Conservation (phyloP, 345 rosid genomes). For the Eucalyptus sideroxylon region DNA sequence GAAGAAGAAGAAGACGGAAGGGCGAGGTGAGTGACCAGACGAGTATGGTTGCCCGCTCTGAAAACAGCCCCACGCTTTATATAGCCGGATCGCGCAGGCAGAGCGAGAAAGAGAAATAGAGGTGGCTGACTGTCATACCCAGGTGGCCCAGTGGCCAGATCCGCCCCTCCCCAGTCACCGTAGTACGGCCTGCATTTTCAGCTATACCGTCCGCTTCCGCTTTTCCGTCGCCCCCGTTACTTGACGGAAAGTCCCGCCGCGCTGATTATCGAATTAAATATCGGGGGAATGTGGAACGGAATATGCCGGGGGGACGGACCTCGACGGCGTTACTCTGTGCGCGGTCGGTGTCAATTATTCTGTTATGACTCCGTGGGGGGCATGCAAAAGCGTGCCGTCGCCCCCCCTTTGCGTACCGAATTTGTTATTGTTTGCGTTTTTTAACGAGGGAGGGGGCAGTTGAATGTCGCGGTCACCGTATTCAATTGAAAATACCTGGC, state of each 20-base stretch:
- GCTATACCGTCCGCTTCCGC: neutral
- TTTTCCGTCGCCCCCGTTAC: neutral
- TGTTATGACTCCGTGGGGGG: neutral
- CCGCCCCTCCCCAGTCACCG: neutral
- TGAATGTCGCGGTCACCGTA: neutral
- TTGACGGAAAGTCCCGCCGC: neutral
- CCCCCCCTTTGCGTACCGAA: neutral
- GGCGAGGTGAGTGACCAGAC: no score
- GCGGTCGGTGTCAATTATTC: neutral
- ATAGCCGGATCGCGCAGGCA: neutral
- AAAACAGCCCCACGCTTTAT: neutral
- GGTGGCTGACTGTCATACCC: neutral
- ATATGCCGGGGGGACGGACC: neutral
- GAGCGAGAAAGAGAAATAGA: neutral
- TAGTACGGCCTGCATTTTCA: neutral
- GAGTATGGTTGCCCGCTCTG: neutral
- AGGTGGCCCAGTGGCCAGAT: neutral
- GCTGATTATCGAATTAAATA: neutral
- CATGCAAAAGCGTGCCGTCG: neutral
- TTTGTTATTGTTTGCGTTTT: neutral
- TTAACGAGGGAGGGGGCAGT: neutral
- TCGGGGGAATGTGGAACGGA: neutral
- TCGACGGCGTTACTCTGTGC: neutral
- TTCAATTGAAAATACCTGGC: neutral
- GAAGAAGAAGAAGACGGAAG: neutral